A percentile compares a stretch with the other conserved stretches of the same genome.
Evolutionary conservation across 2,329 filamentous ascomycete genomes (phyloP).

Genomic region (Venturia asperata): DNA sequence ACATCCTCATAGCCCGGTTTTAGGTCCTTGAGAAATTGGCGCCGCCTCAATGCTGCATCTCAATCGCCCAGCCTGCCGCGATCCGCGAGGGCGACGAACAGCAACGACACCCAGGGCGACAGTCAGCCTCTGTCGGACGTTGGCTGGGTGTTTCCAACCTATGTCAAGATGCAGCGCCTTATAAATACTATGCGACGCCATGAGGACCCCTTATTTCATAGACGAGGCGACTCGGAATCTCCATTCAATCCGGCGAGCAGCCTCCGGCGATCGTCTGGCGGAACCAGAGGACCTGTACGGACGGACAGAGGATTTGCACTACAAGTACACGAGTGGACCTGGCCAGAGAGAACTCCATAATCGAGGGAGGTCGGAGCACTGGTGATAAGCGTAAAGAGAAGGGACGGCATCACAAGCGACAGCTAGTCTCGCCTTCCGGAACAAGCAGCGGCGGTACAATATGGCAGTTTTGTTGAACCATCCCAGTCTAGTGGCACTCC

Average conservation of each 20-base stretch:
- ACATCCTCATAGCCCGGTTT: background rate
- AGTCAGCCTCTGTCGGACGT: background rate
- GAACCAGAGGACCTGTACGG: background rate
- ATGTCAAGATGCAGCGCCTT: background rate
- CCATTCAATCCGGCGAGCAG: background rate
- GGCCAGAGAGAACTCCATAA: background rate
- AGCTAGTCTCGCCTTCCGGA: background rate
- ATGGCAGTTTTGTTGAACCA: too few species aligned
- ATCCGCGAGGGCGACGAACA: background rate
- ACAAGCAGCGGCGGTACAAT: background rate
- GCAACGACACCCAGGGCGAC: background rate
- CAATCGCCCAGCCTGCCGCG: background rate
- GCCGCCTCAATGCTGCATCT: background rate
- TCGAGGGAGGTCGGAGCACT: background rate
- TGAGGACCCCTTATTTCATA: background rate
- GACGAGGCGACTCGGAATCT: background rate
- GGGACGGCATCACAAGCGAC: background rate
- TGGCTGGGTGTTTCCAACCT: background rate
- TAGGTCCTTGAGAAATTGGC: background rate
- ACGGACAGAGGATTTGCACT: background rate
- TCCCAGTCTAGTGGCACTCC: too few species aligned
- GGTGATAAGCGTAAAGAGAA: background rate
- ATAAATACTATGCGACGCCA: background rate
- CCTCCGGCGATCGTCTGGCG: background rate
- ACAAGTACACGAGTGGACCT: too few species aligned